phyloP scores from a whole-genome alignment of 2,329 filamentous ascomycete species.

The Sarocladium brachiariae region DNA sequence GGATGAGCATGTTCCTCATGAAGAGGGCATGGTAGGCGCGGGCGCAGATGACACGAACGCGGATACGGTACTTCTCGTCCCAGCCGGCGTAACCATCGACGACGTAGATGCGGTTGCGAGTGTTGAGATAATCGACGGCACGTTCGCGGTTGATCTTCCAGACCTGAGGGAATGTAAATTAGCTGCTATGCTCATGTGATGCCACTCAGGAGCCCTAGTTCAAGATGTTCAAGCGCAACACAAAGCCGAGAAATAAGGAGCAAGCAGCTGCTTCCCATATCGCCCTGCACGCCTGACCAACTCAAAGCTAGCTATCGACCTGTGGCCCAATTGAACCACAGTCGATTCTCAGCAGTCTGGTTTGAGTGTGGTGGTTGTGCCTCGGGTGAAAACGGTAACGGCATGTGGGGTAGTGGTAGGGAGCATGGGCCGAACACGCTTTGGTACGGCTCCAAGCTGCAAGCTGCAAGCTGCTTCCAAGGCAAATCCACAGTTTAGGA shows the following conservation, averaged over 20 bases:
- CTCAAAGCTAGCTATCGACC: too few relatives aligned
- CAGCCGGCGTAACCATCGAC: conserved; percentile 96
- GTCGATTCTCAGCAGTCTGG: not conserved
- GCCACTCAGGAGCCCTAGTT: too few relatives aligned
- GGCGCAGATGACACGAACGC: conserved; percentile 94
- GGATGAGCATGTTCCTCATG: conserved; percentile 99
- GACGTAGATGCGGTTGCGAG: conserved; percentile 96
- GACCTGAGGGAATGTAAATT: conserved; percentile 55
- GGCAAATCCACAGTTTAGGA: not conserved
- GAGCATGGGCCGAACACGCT: conserved; percentile 11
- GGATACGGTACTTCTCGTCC: conserved; percentile 97
- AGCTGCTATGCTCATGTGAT: conserved; percentile 15
- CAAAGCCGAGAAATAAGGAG: too few relatives aligned
- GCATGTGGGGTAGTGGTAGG: not conserved
- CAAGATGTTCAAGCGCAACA: too few relatives aligned
- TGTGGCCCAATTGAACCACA: not conserved
- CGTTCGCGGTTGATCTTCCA: conserved; percentile 99
- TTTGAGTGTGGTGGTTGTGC: not conserved
- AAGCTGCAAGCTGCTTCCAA: conserved; percentile 10
- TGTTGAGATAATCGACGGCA: conserved; percentile 98
- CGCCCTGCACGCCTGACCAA: too few relatives aligned
- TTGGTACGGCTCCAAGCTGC: conserved; percentile 13
- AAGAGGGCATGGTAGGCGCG: conserved; percentile 99
- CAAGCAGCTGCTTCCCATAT: too few relatives aligned
- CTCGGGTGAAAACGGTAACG: conserved; percentile 5